Conservation (phyloP, 129 eudicot species). For the Helianthus tuberosus region DNA sequence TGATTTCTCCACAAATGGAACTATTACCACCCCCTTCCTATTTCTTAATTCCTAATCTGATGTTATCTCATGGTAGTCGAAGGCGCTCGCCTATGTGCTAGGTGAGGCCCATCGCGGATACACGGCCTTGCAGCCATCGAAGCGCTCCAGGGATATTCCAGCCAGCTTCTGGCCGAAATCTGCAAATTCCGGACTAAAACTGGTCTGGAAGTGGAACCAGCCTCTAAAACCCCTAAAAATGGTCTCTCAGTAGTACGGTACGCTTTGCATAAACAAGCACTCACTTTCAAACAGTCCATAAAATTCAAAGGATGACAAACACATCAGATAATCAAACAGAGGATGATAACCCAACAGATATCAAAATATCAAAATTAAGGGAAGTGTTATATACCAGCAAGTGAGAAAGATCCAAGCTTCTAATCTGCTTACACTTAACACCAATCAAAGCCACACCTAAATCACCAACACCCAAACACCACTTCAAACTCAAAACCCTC, state of each 20-base stretch:
- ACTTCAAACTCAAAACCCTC: slow-evolving; percentile 70
- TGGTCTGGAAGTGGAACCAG: background rate
- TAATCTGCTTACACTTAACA: slow-evolving; percentile 81
- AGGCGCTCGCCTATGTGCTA: no score
- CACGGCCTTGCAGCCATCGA: no score
- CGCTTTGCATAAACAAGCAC: no score
- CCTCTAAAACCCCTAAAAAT: no score
- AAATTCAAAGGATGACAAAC: slow-evolving; percentile 8
- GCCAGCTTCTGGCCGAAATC: no score
- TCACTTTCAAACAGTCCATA: slow-evolving; percentile 5
- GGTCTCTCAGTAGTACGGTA: no score
- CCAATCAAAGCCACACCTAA: slow-evolving; percentile 95
- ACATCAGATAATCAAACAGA: slow-evolving; percentile 17
- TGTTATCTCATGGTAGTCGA: no score
- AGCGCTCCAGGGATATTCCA: no score
- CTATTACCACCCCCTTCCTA: background rate
- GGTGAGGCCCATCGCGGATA: no score
- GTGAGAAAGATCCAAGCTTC: slow-evolving; percentile 88
- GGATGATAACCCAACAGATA: background rate
- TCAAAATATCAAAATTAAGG: background rate
- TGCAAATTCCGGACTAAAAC: no score
- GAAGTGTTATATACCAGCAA: slow-evolving; percentile 65
- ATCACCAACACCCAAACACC: slow-evolving; percentile 97
- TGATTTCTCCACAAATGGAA: background rate
- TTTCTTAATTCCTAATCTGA: no score